These are phyloP conservation scores for Corynascus novoguineensis DNA, from an alignment of 495 filamentous ascomycete genomes.

Conservation along the genomic window DNA sequence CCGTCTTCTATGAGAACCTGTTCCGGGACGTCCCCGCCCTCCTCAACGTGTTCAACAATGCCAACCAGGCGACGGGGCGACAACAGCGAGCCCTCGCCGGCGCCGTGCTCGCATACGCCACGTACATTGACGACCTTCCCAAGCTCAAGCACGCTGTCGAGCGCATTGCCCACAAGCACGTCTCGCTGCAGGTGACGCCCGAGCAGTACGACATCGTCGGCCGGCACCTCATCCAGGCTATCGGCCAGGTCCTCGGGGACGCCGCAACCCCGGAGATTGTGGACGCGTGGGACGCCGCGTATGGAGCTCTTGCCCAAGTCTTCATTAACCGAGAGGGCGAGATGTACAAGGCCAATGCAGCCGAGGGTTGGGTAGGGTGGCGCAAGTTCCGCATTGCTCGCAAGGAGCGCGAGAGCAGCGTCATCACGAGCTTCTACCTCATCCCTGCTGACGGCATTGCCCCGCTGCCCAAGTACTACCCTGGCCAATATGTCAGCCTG, in stretches of 20 bases:
- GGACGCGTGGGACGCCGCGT: conserved; percentile 61
- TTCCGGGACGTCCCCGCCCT: conserved; percentile 56
- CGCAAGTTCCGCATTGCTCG: conserved; percentile 57
- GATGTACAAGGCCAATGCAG: conserved; percentile 51
- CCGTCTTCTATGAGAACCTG: conserved; percentile 63
- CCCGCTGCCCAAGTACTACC: conserved; percentile 55
- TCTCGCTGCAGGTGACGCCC: conserved; percentile 61
- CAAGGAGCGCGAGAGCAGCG: conserved; percentile 54
- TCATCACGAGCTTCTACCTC: conserved; percentile 63
- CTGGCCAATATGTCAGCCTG: conserved; percentile 67
- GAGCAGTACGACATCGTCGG: conserved; percentile 66
- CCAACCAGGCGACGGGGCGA: conserved; percentile 58
- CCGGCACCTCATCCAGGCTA: conserved; percentile 59
- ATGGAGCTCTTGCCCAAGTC: conserved; percentile 57
- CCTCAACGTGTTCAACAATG: conserved; percentile 60
- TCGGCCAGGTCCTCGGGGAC: conserved; percentile 60
- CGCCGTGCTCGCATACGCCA: conserved; percentile 64
- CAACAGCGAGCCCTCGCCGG: conserved; percentile 61
- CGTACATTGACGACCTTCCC: conserved; percentile 63
- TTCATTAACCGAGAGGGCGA: conserved; percentile 59
- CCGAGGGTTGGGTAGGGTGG: conserved; percentile 56
- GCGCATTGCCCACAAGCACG: conserved; percentile 71
- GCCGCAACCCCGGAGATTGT: conserved; percentile 61
- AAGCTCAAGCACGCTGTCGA: conserved; percentile 58
- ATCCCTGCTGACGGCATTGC: conserved; percentile 51